Conservation (phyloP, 2,329 filamentous ascomycete species). For the Sclerotiophoma versabilis region DNA sequence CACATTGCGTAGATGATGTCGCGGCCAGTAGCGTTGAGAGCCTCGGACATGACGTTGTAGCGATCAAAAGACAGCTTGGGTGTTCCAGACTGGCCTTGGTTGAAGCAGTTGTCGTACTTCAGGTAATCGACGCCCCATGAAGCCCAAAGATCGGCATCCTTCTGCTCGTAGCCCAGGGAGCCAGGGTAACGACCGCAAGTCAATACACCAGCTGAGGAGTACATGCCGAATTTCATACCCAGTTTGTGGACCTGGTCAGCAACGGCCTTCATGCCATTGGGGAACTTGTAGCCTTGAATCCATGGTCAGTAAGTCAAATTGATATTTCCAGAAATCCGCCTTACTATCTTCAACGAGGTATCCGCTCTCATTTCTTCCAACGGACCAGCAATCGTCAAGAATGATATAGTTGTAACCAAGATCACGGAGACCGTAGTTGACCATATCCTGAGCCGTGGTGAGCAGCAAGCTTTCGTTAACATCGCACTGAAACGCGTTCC, state of each 20-base stretch:
- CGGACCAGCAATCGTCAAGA: constrained; percentile 62
- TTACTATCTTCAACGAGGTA: constrained; percentile 47
- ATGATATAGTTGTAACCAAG: constrained; percentile 60
- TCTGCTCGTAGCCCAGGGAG: constrained; percentile 58
- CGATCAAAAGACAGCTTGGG: constrained; percentile 55
- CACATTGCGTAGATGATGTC: constrained; percentile 57
- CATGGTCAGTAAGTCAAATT: background rate
- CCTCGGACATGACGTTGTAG: constrained; percentile 58
- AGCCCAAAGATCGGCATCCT: constrained; percentile 62
- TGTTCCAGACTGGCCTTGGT: constrained; percentile 59
- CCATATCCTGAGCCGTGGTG: constrained; percentile 55
- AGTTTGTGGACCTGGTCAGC: constrained; percentile 57
- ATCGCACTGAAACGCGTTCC: constrained; percentile 53
- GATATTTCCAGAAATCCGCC: constrained; percentile 27
- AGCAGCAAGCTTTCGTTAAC: constrained; percentile 57
- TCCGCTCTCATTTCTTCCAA: constrained; percentile 51
- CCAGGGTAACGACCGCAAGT: constrained; percentile 52
- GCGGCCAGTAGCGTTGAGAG: constrained; percentile 55
- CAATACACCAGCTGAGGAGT: constrained; percentile 57
- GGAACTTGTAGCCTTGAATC: constrained; percentile 45
- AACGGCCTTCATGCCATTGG: constrained; percentile 56
- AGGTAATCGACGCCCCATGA: constrained; percentile 57
- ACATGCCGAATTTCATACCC: constrained; percentile 62
- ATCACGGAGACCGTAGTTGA: constrained; percentile 57
- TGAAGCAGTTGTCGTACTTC: constrained; percentile 65